Percentiles rank a stretch among this genome's conserved stretches.
phyloP scores from a whole-genome alignment of 129 eudicot genomes.

The Arctium lappa region DNA sequence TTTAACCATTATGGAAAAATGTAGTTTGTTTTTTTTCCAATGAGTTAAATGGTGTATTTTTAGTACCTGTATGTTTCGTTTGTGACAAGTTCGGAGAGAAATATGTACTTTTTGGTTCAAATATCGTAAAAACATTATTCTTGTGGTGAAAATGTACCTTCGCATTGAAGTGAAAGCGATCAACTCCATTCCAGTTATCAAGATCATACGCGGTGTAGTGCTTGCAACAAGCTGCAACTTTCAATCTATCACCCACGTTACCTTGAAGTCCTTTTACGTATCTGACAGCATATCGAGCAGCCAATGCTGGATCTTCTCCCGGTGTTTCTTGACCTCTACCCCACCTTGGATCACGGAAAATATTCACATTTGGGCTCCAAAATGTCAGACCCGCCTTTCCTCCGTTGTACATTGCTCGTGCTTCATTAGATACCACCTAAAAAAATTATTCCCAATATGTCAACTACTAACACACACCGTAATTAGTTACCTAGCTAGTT shows the following conservation, averaged over 20 bases:
- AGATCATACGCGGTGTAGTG: conserved; percentile 94
- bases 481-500: not conserved
- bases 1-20: not conserved
- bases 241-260: conserved; percentile 44
- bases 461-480: not conserved
- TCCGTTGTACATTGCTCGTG: conserved; percentile 94
- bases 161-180: conserved; percentile 92
- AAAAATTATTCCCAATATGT: not conserved
- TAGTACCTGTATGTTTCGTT: not conserved
- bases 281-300: conserved; percentile 68
- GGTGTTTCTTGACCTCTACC: conserved; percentile 99
- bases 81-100: not conserved
- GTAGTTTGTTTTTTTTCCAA: not conserved
- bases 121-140: not conserved
- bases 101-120: not conserved
- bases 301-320: conserved; percentile 81
- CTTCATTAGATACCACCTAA: conserved; percentile 92
- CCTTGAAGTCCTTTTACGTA: conserved; percentile 92
- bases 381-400: conserved; percentile 81
- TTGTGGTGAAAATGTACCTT: conserved; percentile 39
- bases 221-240: conserved; percentile 96
- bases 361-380: conserved; percentile 98
- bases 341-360: conserved; percentile 95
- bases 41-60: not conserved
- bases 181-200: conserved; percentile 81